These are phyloP conservation scores for Solanum lycopersicoides DNA, from an alignment of 257 asterid genomes.

Conservation along the genomic window DNA sequence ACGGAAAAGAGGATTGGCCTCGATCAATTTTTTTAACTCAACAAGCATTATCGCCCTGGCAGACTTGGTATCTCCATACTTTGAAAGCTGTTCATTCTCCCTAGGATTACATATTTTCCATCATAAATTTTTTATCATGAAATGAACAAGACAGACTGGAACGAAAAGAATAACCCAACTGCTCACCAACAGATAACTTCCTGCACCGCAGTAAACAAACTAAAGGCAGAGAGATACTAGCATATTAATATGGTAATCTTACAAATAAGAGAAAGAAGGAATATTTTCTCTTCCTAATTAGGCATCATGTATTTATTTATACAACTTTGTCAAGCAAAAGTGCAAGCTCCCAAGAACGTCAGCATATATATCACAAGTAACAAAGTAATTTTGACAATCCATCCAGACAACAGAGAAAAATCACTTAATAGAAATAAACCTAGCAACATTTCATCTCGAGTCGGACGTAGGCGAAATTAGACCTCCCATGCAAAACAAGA, in stretches of 20 bases:
- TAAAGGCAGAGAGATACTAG: background rate
- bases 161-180: background rate
- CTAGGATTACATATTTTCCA: slow-evolving; percentile 14
- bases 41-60: slow-evolving; percentile 39
- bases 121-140: background rate
- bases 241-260: background rate
- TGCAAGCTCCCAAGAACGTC: background rate
- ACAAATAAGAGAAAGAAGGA: background rate
- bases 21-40: slow-evolving; percentile 41
- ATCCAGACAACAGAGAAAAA: background rate
- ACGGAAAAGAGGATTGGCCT: slow-evolving; percentile 47
- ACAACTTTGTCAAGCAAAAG: background rate
- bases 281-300: background rate
- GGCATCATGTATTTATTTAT: background rate
- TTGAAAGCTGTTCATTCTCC: slow-evolving; percentile 47
- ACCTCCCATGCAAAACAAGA: background rate
- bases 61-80: slow-evolving; percentile 42
- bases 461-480: background rate
- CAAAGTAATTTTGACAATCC: background rate
- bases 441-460: background rate
- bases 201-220: background rate
- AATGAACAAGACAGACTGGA: slow-evolving; percentile 3
- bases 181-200: background rate
- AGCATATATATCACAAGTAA: background rate
- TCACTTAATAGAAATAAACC: background rate